Evolutionary conservation across 805 yeast species (phyloP), one percentile per base, ranked within the genome.

Genomic region (Komagataella pastoris): DNA sequence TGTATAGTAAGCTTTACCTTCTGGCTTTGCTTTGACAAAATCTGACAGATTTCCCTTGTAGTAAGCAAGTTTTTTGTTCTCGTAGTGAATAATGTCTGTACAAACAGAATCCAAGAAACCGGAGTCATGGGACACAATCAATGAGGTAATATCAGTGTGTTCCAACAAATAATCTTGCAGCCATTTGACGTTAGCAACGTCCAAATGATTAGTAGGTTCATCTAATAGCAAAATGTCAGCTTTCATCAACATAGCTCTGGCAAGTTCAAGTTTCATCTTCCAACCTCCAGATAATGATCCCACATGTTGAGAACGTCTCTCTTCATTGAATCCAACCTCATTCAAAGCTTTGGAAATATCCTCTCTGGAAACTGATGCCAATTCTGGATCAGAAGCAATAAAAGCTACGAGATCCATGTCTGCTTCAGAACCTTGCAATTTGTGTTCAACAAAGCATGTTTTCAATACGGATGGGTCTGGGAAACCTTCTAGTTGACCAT

Each of bases 171-270:
- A 93, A 54, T 91, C 89, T 70, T 88, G 83, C 58, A 91, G 75
- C 99, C 99, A 91, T 65, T 84, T 80, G 54, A 93, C 98, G 61
- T 91, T 91, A 47, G 80, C 73, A 49, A 88, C 97, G 74, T 93
- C 99, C 78, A 91, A 80, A 73, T 91, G 99, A 73, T 91, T 91
- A 57, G 99, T 91, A 67, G 99, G 99, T 79, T 91, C 99, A 71
- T 91, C 99, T 64, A 91, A 77, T 59, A 91, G 75, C 62, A 91
- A 77, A 52, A 91, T 90, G 70, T 91, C 99, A 43, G 98, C 99
- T 69, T 83, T 88, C 88, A 89, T 87, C 59, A 91, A 75, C 97
- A 91, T 90, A 44, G 98, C 99, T 73, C 97, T 84, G n/a, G 98
- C 99, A 62, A 91, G 76, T 71, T 90, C 98, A 59, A 91, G 78